phyloP scores from a whole-genome alignment of 768 basidiomycete species.

The Pisolithus orientalis region DNA sequence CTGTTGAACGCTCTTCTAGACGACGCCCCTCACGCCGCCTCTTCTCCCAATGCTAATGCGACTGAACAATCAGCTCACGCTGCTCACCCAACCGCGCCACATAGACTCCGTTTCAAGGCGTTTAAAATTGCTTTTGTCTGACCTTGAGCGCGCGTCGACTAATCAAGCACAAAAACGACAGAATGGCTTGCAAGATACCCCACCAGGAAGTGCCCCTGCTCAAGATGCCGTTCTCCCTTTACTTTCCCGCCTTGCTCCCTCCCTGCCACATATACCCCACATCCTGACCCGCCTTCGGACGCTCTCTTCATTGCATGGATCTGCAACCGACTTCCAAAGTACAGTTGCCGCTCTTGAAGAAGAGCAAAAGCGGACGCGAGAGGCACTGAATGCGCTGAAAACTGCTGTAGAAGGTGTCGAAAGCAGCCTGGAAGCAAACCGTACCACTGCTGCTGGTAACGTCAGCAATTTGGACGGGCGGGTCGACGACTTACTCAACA shows the following conservation, averaged over 20 bases:
- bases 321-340: constrained; percentile 71
- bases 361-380: constrained; percentile 61
- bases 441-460: constrained; percentile 64
- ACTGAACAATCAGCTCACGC: constrained; percentile 77
- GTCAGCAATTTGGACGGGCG: constrained; percentile 62
- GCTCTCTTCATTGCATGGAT: constrained; percentile 72
- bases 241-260: constrained; percentile 62
- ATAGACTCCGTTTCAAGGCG: constrained; percentile 93
- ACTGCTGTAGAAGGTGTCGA: constrained; percentile 69
- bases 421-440: constrained; percentile 69
- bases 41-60: constrained; percentile 77
- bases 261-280: constrained; percentile 80
- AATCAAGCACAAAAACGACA: constrained; percentile 26
- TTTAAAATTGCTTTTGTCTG: constrained; percentile 85
- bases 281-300: constrained; percentile 86
- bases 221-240: constrained; percentile 64
- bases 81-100: constrained; percentile 93
- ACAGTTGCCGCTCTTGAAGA: constrained; percentile 62
- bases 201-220: constrained; percentile 23
- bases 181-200: constrained; percentile 7
- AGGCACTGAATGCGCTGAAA: constrained; percentile 60
- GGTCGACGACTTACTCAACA: constrained; percentile 40
- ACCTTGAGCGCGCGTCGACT: constrained; percentile 75
- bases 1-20: constrained; percentile 30
- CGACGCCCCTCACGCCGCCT: constrained; percentile 68